phyloP scores from a whole-genome alignment of 768 basidiomycete species.

The Agaricus subrufescens region DNA sequence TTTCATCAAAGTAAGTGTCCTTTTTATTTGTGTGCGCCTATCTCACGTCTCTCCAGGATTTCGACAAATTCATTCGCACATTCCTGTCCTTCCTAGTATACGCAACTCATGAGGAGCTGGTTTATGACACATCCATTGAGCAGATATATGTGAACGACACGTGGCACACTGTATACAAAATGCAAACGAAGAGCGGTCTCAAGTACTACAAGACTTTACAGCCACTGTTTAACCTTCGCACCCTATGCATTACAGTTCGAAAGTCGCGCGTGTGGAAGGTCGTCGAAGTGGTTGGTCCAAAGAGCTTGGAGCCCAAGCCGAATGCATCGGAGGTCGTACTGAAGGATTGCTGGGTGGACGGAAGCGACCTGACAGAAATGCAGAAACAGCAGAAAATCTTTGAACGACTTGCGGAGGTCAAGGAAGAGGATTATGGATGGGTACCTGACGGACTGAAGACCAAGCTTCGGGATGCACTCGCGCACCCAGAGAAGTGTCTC shows the following conservation, averaged over 20 bases:
- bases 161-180: neutral
- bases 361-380: slow-evolving; percentile 4
- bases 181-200: neutral
- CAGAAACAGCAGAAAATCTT: slow-evolving; percentile 14
- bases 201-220: neutral
- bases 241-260: slow-evolving; percentile 8
- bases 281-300: neutral
- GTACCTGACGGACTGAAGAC: neutral
- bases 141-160: neutral
- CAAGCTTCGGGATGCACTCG: neutral
- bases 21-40: neutral
- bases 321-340: slow-evolving; percentile 6
- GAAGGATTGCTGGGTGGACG: slow-evolving; percentile 18
- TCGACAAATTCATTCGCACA: neutral
- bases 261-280: slow-evolving; percentile 14
- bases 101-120: neutral
- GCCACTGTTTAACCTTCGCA: neutral
- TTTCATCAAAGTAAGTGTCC: neutral
- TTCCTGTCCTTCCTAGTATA: slow-evolving; percentile 2
- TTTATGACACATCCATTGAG: neutral
- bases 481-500: neutral
- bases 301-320: neutral
- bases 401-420: neutral
- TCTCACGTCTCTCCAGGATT: neutral
- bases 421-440: slow-evolving; percentile 1